Evolutionary conservation across 306 rosid species (phyloP).

Genomic region (Comarum palustre): DNA sequence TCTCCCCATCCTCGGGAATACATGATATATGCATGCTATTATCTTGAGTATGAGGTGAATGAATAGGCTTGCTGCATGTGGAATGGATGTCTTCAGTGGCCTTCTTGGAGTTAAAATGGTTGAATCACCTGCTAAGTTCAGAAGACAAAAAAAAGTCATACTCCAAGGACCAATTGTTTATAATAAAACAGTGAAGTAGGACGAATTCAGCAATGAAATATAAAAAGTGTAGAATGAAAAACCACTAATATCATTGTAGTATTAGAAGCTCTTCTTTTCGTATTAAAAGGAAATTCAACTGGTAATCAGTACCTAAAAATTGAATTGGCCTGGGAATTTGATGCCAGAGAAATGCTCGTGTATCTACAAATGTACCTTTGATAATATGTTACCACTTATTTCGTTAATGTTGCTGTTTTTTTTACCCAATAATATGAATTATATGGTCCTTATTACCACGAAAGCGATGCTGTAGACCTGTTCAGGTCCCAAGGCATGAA

Average conservation of each 20-base stretch:
- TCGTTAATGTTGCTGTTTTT: neutral
- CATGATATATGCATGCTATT: conserved; percentile 51
- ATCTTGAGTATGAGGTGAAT: conserved; percentile 46
- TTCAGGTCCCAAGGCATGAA: neutral
- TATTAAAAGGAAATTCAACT: neutral
- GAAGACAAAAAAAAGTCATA: conserved; percentile 20
- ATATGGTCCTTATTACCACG: neutral
- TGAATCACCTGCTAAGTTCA: conserved; percentile 52
- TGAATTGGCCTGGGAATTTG: neutral
- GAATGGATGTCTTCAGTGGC: conserved; percentile 38
- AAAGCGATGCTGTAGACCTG: neutral
- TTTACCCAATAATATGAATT: neutral
- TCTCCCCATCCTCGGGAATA: conserved; percentile 47
- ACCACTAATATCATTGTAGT: neutral
- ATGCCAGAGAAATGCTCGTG: neutral
- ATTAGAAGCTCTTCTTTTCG: neutral
- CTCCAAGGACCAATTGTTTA: neutral
- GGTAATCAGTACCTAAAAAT: neutral
- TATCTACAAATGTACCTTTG: neutral
- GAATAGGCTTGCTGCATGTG: conserved; percentile 37
- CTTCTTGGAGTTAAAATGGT: conserved; percentile 37
- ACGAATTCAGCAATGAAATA: neutral
- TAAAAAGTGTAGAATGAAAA: neutral
- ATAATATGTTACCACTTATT: neutral
- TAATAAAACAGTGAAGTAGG: neutral